A percentile compares a stretch with the other conserved stretches of the same genome.
Conservation (phyloP, 805 yeast genomes). For the Cyberlindnera maritima region DNA sequence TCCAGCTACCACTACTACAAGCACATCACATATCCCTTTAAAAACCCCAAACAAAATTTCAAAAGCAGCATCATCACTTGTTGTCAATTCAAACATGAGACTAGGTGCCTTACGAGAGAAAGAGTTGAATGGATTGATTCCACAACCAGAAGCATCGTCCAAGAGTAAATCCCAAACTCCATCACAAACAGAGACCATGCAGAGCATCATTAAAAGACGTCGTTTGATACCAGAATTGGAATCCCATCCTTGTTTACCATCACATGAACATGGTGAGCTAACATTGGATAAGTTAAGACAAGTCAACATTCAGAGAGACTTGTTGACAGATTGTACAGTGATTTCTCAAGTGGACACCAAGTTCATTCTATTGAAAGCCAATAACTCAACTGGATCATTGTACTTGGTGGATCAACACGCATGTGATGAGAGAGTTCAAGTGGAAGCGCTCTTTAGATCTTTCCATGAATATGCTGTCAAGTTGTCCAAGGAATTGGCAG, state of each 20-base stretch:
- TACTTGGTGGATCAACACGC: slow-evolving; percentile 80
- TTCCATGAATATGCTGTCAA: slow-evolving; percentile 32
- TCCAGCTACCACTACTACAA: not conserved
- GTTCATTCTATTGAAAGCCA: slow-evolving; percentile 50
- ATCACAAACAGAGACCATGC: slow-evolving; percentile 1
- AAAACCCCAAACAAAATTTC: not conserved
- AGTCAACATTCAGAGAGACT: slow-evolving; percentile 17
- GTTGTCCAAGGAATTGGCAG: slow-evolving; percentile 18
- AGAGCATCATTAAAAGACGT: slow-evolving; percentile 9
- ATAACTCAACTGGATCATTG: slow-evolving; percentile 18
- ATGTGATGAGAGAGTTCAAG: slow-evolving; percentile 68
- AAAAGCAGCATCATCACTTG: not conserved
- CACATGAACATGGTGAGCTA: not conserved
- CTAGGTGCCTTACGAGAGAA: slow-evolving; percentile 14
- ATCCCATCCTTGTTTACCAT: not conserved
- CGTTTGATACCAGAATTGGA: slow-evolving; percentile 2
- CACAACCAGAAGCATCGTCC: not conserved
- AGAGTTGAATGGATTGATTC: slow-evolving; percentile 14
- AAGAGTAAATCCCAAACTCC: not conserved
- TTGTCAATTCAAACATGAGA: slow-evolving; percentile 5
- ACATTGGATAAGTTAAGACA: slow-evolving; percentile 7
- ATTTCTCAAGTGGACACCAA: slow-evolving; percentile 62
- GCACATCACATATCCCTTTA: too few relatives aligned
- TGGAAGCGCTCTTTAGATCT: slow-evolving; percentile 48
- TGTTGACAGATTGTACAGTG: slow-evolving; percentile 30